These are phyloP conservation scores for Porcisia hertigi DNA, from an alignment of 208 protist species.

Conservation along the genomic window DNA sequence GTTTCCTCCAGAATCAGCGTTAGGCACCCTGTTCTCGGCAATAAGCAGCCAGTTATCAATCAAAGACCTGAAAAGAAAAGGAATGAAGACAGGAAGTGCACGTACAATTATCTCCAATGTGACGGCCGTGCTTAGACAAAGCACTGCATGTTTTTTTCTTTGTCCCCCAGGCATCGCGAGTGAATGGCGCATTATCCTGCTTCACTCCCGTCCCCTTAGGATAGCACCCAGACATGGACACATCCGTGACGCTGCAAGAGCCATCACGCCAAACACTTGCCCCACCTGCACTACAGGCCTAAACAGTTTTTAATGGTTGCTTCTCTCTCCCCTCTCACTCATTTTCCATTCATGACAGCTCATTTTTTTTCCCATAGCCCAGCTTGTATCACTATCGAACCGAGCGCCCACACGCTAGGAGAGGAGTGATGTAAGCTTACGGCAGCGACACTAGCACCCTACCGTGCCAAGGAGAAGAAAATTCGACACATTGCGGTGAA, in stretches of 20 bases:
- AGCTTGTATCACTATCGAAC: too few relatives aligned
- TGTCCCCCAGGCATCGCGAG: not conserved
- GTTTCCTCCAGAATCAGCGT: not conserved
- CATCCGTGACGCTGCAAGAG: not conserved
- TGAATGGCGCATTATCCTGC: not conserved
- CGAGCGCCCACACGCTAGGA: not conserved
- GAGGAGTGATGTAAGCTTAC: not conserved
- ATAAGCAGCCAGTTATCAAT: not conserved
- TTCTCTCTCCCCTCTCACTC: constrained; percentile 6
- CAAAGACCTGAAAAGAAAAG: not conserved
- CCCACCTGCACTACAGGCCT: not conserved
- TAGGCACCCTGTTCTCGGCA: not conserved
- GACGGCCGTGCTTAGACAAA: not conserved
- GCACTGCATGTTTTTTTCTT: not conserved
- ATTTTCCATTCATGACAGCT: not conserved
- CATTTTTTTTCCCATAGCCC: not conserved
- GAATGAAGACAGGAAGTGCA: not conserved
- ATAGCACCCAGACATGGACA: not conserved
- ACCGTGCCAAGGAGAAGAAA: constrained; percentile 74
- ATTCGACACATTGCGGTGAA: constrained; percentile 80
- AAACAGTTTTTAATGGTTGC: not conserved
- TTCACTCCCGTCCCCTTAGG: not conserved
- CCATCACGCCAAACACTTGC: not conserved
- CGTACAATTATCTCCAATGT: not conserved
- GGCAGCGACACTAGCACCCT: constrained; percentile 51